Evolutionary conservation across 148 eudicot genomes (phyloP).

Genomic region (Dysphania ambrosioides): DNA sequence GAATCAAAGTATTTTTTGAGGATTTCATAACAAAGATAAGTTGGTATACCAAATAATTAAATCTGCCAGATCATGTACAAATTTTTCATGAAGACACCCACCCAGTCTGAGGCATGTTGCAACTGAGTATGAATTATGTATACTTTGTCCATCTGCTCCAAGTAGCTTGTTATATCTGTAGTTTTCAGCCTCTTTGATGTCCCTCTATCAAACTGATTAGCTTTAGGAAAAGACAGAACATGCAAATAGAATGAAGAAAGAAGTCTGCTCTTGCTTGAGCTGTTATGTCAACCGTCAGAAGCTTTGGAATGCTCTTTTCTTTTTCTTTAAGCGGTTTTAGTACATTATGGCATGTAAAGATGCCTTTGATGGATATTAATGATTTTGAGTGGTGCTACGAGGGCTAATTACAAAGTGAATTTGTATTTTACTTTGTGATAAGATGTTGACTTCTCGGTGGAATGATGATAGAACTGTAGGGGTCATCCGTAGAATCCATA

Average conservation of each 20-base stretch:
- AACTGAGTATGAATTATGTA: neutral
- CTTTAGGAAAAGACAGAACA: neutral
- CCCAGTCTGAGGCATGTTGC: neutral
- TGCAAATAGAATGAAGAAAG: too few relatives aligned
- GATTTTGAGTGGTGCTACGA: neutral
- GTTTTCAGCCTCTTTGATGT: neutral
- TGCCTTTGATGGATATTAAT: neutral
- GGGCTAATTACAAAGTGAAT: neutral
- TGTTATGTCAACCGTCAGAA: too few relatives aligned
- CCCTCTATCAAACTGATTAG: neutral
- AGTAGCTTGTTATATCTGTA: neutral
- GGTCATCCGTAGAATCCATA: too few relatives aligned
- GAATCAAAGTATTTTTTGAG: neutral
- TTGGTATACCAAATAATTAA: neutral
- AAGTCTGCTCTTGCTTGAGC: too few relatives aligned
- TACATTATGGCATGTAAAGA: neutral
- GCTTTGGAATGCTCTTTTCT: too few relatives aligned
- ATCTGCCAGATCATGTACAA: neutral
- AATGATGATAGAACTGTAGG: too few relatives aligned
- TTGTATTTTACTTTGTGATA: too few relatives aligned
- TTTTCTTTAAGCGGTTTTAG: too few relatives aligned
- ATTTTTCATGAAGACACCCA: too few relatives aligned
- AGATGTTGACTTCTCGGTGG: too few relatives aligned
- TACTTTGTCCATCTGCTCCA: neutral
- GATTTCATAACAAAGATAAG: neutral